Conservation (phyloP, 345 rosid genomes). For the Dipteronia sinensis region DNA sequence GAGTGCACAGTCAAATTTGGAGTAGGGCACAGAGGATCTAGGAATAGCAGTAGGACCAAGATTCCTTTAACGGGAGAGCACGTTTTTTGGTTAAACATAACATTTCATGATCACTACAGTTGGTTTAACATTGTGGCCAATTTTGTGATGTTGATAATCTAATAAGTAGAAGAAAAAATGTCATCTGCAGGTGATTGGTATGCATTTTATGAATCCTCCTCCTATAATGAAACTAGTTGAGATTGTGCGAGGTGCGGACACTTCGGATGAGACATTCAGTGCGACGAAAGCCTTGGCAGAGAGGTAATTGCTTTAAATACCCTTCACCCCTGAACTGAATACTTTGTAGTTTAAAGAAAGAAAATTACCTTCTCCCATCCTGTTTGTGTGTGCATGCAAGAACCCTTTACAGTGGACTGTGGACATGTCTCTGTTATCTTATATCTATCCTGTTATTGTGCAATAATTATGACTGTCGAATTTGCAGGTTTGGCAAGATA, state of each 20-base stretch:
- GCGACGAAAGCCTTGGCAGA: slow-evolving; percentile 71
- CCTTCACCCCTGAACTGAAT: neutral
- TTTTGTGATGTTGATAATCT: neutral
- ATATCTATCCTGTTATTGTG: neutral
- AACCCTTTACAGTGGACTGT: neutral
- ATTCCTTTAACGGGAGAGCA: neutral
- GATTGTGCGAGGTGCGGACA: slow-evolving; percentile 84
- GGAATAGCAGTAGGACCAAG: neutral
- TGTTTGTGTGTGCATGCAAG: neutral
- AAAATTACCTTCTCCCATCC: neutral
- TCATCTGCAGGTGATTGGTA: slow-evolving; percentile 71
- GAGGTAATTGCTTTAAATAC: slow-evolving; percentile 42
- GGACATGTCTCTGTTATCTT: neutral
- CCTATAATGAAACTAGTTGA: slow-evolving; percentile 94
- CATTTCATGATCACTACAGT: neutral
- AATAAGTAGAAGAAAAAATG: slow-evolving; percentile 12
- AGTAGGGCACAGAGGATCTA: neutral
- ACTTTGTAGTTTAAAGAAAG: neutral
- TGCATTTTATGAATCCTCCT: slow-evolving; percentile 99
- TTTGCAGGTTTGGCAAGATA: slow-evolving; percentile 73
- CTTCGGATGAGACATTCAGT: slow-evolving; percentile 71
- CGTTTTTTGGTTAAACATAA: neutral
- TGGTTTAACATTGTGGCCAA: neutral
- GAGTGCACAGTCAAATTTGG: neutral
- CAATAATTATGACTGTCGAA: neutral